A percentile compares a stretch with the other conserved stretches of the same genome.
Evolutionary conservation across 345 rosid species (phyloP).

Genomic region (Eucalyptus cladocalyx): DNA sequence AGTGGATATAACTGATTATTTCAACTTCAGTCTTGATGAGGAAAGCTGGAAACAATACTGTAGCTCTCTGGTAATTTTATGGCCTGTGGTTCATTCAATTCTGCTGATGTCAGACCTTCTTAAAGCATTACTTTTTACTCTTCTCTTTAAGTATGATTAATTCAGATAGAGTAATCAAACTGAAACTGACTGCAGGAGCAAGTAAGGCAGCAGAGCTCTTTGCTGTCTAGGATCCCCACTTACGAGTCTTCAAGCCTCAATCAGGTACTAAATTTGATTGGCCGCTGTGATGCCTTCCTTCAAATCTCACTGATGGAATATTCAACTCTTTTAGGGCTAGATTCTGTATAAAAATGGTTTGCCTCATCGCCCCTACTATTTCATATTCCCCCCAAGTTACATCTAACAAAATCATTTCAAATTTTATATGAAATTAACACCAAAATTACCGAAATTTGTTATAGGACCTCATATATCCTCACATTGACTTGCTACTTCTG

Average conservation of each 20-base stretch:
- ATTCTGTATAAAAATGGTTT: neutral
- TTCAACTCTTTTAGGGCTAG: neutral
- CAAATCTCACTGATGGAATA: neutral
- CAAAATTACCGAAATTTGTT: neutral
- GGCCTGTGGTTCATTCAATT: neutral
- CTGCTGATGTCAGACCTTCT: neutral
- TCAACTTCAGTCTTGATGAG: slow-evolving; percentile 61
- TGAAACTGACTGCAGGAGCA: slow-evolving; percentile 15
- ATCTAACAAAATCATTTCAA: neutral
- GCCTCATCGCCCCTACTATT: neutral
- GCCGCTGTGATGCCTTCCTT: neutral
- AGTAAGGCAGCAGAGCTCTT: slow-evolving; percentile 1
- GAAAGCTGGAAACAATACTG: slow-evolving; percentile 63
- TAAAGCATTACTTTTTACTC: neutral
- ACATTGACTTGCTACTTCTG: neutral
- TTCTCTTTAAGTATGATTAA: neutral
- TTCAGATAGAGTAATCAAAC: neutral
- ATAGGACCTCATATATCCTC: neutral
- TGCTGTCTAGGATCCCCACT: neutral
- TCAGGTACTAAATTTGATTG: slow-evolving; percentile 5
- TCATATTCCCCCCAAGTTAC: neutral
- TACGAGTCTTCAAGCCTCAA: neutral
- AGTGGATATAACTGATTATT: slow-evolving; percentile 37
- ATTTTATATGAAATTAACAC: neutral
- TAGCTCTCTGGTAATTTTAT: slow-evolving; percentile 30